phyloP scores from a whole-genome alignment of 345 rosid genomes.

The Eucalyptus regnans region DNA sequence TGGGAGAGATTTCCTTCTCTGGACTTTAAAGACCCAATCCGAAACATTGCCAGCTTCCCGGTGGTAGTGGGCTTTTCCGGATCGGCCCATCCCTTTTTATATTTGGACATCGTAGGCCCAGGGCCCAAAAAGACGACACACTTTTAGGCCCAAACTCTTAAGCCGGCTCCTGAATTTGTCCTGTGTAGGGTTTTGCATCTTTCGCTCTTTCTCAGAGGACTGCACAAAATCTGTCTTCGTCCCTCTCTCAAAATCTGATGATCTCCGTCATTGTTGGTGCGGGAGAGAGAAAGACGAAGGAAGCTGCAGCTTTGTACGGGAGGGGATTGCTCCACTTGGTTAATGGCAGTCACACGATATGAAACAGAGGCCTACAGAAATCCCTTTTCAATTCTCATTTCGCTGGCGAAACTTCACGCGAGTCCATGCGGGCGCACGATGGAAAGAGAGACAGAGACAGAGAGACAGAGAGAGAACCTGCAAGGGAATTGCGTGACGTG shows the following conservation, averaged over 20 bases:
- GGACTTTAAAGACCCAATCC: background rate
- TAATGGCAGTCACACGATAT: no score
- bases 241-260: background rate
- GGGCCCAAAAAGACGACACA: no score
- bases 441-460: no score
- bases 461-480: no score
- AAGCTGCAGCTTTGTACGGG: no score
- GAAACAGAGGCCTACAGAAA: no score
- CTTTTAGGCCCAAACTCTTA: fast-evolving
- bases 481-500: no score
- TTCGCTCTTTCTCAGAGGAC: background rate
- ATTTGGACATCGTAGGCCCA: no score
- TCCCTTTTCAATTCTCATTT: no score
- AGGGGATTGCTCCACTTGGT: no score
- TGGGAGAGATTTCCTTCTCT: background rate
- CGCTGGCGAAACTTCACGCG: no score
- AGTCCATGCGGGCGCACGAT: fast-evolving
- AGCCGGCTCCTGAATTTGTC: background rate
- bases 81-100: background rate
- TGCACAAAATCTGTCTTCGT: background rate
- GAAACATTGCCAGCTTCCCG: background rate
- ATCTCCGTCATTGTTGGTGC: no score
- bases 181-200: background rate
- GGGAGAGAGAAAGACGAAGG: fast-evolving
- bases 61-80: background rate